Conservation (phyloP, 1,284 basidiomycete species). For the Ceratobasidium sp. region DNA sequence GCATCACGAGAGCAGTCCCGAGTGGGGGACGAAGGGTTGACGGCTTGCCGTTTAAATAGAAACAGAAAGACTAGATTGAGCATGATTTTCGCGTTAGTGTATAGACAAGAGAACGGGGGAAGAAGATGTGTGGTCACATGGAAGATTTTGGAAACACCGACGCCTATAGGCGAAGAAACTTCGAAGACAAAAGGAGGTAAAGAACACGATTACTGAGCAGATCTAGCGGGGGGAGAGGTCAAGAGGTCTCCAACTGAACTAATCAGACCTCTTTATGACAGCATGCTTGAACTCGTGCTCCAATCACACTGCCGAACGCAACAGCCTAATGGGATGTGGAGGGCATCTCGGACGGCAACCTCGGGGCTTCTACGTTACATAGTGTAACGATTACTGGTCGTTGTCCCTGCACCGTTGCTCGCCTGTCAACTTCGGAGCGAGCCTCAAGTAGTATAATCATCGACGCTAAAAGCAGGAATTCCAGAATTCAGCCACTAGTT, state of each 20-base stretch:
- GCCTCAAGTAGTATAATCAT: too few relatives aligned
- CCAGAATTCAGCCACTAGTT: too few relatives aligned
- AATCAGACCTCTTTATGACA: not conserved
- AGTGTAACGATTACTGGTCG: not conserved
- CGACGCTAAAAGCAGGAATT: too few relatives aligned
- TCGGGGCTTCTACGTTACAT: not conserved
- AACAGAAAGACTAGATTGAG: slow-evolving; percentile 1
- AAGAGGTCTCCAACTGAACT: not conserved
- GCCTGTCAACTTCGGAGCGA: slow-evolving; percentile 3
- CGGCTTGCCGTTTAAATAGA: slow-evolving; percentile 6
- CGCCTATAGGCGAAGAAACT: slow-evolving; percentile 25
- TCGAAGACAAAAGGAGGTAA: slow-evolving; percentile 10
- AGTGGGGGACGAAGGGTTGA: not conserved
- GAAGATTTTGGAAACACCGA: slow-evolving; percentile 10
- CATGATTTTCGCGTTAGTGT: slow-evolving; percentile 25
- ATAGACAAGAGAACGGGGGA: not conserved
- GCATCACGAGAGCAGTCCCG: not conserved
- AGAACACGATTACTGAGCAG: not conserved
- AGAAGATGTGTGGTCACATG: slow-evolving; percentile 30
- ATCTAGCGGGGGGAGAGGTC: slow-evolving; percentile 16
- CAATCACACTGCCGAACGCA: not conserved
- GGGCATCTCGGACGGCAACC: slow-evolving; percentile 27
- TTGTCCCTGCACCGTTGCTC: not conserved
- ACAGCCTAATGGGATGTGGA: slow-evolving; percentile 30
- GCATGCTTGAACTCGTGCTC: not conserved